A percentile compares a stretch with the other conserved stretches of the same genome.
phyloP scores from a whole-genome alignment of 31 red algal genomes.

The Asparagopsis taxiformis region DNA sequence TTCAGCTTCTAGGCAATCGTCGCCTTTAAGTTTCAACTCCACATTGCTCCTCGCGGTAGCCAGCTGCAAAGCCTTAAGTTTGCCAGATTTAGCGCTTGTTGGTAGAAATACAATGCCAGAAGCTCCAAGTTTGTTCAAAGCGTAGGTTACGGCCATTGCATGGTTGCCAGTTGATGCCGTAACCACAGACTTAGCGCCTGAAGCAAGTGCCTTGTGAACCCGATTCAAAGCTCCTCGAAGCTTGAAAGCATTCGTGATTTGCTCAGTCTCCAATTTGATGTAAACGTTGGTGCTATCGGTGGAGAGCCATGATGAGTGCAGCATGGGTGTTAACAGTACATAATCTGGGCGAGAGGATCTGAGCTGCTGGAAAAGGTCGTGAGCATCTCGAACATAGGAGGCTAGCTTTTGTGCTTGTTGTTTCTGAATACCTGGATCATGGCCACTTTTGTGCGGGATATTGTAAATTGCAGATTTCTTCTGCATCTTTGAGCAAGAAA shows the following conservation, averaged over 20 bases:
- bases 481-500: background rate
- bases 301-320: conserved; percentile 12
- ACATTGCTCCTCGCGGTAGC: background rate
- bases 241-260: conserved; percentile 76
- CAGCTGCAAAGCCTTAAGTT: conserved; percentile 32
- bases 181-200: conserved; percentile 28
- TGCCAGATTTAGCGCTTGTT: conserved; percentile 11
- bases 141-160: conserved; percentile 69
- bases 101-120: conserved; percentile 50
- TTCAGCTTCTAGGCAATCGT: conserved; percentile 61
- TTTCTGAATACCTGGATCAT: background rate
- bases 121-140: conserved; percentile 7
- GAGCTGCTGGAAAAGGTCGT: conserved; percentile 7
- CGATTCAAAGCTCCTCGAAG: conserved; percentile 58
- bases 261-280: conserved; percentile 73
- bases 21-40: conserved; percentile 29
- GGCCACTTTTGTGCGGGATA: background rate
- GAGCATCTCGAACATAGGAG: background rate
- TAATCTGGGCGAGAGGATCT: background rate
- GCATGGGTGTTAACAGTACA: conserved; percentile 14
- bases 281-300: conserved; percentile 6
- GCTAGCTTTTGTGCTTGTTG: background rate
- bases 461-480: background rate
- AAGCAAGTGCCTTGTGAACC: background rate
- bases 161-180: conserved; percentile 97